Conservation (phyloP, 2,329 filamentous ascomycete species). For the Ilyonectria sp. region DNA sequence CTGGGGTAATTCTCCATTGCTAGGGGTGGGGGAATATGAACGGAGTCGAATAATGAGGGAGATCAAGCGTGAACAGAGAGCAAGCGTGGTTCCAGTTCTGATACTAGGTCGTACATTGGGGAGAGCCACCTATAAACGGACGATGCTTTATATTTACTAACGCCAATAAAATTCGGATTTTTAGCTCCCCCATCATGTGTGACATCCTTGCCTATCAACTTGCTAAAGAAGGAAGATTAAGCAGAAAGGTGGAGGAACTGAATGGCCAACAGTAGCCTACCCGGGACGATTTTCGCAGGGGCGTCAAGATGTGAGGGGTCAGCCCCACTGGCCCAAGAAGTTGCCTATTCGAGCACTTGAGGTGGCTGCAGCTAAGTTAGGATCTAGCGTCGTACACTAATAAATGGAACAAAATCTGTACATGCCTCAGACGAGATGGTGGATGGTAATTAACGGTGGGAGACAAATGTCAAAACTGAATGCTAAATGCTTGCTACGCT, state of each 20-base stretch:
- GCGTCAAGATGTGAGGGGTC: neutral
- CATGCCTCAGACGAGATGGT: neutral
- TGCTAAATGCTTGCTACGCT: too few relatives aligned
- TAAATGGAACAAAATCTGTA: neutral
- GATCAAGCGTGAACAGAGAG: neutral
- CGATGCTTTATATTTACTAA: neutral
- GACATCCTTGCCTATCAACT: neutral
- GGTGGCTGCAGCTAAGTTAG: neutral
- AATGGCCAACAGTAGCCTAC: neutral
- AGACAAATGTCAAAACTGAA: too few relatives aligned
- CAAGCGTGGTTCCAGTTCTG: neutral
- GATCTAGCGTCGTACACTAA: neutral
- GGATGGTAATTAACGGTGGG: too few relatives aligned
- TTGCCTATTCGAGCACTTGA: constrained; percentile 6
- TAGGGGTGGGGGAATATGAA: neutral
- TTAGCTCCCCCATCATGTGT: neutral
- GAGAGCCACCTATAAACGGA: neutral
- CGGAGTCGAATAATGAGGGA: neutral
- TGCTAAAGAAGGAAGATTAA: neutral
- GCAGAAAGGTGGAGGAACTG: neutral
- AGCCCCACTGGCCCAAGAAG: neutral
- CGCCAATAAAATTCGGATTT: neutral
- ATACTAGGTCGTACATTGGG: neutral
- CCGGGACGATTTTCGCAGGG: neutral
- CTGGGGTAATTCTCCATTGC: constrained; percentile 13